Conservation (phyloP, 768 basidiomycete genomes). For the Mrakia blollopis region DNA sequence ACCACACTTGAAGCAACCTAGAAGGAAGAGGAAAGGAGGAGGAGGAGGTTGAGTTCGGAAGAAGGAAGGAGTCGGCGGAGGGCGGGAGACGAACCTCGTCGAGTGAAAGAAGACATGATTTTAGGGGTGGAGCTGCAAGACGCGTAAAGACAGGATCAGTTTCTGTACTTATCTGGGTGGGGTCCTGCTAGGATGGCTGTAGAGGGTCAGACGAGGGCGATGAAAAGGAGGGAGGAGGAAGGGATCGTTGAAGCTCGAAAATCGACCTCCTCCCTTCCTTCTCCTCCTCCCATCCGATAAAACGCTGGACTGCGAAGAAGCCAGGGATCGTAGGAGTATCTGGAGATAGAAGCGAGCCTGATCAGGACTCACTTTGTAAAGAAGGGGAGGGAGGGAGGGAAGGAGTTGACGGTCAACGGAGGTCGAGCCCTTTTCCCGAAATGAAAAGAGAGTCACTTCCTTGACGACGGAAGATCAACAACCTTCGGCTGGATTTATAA, state of each 20-base stretch:
- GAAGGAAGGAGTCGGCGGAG: background rate
- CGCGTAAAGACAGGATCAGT: background rate
- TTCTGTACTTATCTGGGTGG: too few relatives aligned
- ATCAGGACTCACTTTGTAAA: too few relatives aligned
- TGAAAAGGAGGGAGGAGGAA: background rate
- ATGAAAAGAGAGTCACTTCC: too few relatives aligned
- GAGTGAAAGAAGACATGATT: slow-evolving; percentile 8
- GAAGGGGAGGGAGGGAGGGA: background rate
- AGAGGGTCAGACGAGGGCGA: too few relatives aligned
- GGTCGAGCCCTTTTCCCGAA: background rate
- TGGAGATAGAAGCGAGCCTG: too few relatives aligned
- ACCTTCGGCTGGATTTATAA: background rate
- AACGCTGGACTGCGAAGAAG: too few relatives aligned
- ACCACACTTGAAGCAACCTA: slow-evolving; percentile 11
- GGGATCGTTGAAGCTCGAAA: background rate
- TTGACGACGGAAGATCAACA: background rate
- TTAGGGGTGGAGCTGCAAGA: background rate
- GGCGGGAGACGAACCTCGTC: slow-evolving; percentile 1
- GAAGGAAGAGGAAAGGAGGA: background rate
- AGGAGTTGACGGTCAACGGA: background rate
- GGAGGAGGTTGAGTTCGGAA: background rate
- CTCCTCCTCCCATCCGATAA: background rate
- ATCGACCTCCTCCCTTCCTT: background rate
- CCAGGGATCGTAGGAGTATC: too few relatives aligned
- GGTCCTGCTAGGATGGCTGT: too few relatives aligned